These are phyloP conservation scores for Arabis hirsuta DNA, from an alignment of 345 rosid genomes.

Conservation along the genomic window DNA sequence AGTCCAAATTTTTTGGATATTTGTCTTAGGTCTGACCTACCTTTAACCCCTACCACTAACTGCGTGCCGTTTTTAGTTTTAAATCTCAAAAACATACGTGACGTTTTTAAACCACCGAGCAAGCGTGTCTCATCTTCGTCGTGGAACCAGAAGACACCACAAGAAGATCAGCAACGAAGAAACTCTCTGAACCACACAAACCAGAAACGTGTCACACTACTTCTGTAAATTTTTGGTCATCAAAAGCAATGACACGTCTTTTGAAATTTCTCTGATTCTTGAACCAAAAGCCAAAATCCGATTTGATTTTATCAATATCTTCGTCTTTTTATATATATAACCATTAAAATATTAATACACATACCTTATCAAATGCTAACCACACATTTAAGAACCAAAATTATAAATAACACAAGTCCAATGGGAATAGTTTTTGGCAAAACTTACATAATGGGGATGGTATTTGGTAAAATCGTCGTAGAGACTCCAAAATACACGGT, in stretches of 20 bases:
- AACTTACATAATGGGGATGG: conserved; percentile 63
- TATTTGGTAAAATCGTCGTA: conserved; percentile 72
- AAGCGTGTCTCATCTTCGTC: conserved; percentile 5
- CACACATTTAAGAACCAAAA: conserved; percentile 32
- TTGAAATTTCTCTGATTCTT: conserved; percentile 3
- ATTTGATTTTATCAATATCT: conserved; percentile 3
- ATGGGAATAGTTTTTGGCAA: conserved; percentile 33
- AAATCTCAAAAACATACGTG: conserved; percentile 1
- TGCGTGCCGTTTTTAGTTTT: not conserved
- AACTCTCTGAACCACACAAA: conserved; percentile 27
- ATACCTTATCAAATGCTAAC: conserved; percentile 21
- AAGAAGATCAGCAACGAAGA: not conserved
- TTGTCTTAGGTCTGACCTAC: no score
- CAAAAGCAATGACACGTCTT: not conserved
- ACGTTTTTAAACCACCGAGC: conserved; percentile 19
- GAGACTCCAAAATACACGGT: conserved; percentile 77
- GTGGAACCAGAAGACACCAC: conserved; percentile 41
- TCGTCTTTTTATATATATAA: conserved; percentile 14
- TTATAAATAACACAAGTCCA: conserved; percentile 15
- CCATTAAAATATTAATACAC: not conserved
- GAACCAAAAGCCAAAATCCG: conserved; percentile 18
- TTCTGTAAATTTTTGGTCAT: not conserved
- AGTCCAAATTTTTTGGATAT: no score
- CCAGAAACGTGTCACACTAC: conserved; percentile 33
- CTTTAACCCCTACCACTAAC: not conserved